Evolutionary conservation across 2,329 filamentous ascomycete genomes (phyloP).

Genomic region (Pseudogymnoascus sp.): DNA sequence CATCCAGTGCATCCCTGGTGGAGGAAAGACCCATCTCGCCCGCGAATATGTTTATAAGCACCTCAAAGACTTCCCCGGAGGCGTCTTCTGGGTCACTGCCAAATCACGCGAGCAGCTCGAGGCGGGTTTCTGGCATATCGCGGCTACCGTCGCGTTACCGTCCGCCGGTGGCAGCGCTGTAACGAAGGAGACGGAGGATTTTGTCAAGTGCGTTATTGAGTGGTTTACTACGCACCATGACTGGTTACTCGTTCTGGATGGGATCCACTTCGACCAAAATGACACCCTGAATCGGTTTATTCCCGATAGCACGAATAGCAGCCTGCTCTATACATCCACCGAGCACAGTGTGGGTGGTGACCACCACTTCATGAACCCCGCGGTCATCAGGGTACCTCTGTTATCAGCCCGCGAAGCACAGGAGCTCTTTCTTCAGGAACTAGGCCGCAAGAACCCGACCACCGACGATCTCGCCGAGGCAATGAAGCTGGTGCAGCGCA

Average conservation of each 20-base stretch:
- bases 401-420: slow-evolving; percentile 50
- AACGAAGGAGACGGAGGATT: slow-evolving; percentile 32
- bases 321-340: slow-evolving; percentile 60
- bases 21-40: slow-evolving; percentile 61
- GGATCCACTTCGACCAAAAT: slow-evolving; percentile 51
- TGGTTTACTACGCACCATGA: slow-evolving; percentile 55
- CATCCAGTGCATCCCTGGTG: slow-evolving; percentile 55
- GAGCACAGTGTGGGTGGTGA: slow-evolving; percentile 47
- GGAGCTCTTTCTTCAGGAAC: slow-evolving; percentile 51
- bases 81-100: slow-evolving; percentile 61
- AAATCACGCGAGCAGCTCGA: slow-evolving; percentile 50
- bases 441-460: slow-evolving; percentile 48
- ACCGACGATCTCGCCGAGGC: slow-evolving; percentile 48
- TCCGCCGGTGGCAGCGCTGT: slow-evolving; percentile 28
- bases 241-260: slow-evolving; percentile 62
- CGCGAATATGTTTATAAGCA: slow-evolving; percentile 58
- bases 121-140: slow-evolving; percentile 58
- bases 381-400: slow-evolving; percentile 45
- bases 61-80: slow-evolving; percentile 50
- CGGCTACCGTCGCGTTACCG: slow-evolving; percentile 44
- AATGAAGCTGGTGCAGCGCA: slow-evolving; percentile 51
- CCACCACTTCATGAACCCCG: slow-evolving; percentile 50
- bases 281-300: slow-evolving; percentile 50
- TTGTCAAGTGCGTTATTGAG: slow-evolving; percentile 47
- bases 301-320: slow-evolving; percentile 53